Base-by-base conservation (phyloP, 2,329 filamentous ascomycete species). In the Alternaria atra region DNA sequence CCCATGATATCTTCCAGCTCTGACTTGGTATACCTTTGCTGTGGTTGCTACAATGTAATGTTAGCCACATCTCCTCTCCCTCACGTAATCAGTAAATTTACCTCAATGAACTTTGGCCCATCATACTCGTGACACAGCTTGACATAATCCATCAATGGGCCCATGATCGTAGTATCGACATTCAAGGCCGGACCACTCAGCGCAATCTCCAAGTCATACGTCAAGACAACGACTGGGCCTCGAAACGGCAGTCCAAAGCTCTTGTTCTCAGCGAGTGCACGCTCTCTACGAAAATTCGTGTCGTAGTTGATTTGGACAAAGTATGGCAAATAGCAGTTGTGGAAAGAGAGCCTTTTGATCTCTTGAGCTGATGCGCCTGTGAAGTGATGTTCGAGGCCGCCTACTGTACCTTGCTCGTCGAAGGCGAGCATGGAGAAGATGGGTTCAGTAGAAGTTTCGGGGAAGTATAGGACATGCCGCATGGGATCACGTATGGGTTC, bases 261-360 rank as follows among this genome's bases (percentile, higher is more conserved):
- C 34, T 10, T 23, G 25, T 68, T 68, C 5, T 29, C 17, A 0
- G 9, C 3, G 0, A 67, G 32, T 2, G 12, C 13, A 17, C 58
- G 64, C 29, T 17, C 10, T 5, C 48, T 20, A 2, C 9, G 15
- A 0, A 23, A 8, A 20, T 67, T 69, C 15, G 56, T 42, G 20
- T 67, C 63, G 10, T 69, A 69, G 1, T 52, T 61, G 29, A 69
- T 53, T 29, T 66, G 58, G 5, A 63, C 37, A 54, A 55, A 64
- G 17, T 58, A 64, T 1, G 60, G 50, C 1, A 64, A 32, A 44
- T 35, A 50, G 6, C 60, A 54, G 47, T 61, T 54, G 17, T 67
- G 52, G 12, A 69, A 69, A 1, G 42, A 60, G 3, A 67, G 51
- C 6, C 58, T 67, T 9, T 62, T 62, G 15, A 62, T 35, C 10